Percentiles rank a stretch among this genome's conserved stretches.
phyloP scores from a whole-genome alignment of 768 basidiomycete species.

The Agrocybe pediades region DNA sequence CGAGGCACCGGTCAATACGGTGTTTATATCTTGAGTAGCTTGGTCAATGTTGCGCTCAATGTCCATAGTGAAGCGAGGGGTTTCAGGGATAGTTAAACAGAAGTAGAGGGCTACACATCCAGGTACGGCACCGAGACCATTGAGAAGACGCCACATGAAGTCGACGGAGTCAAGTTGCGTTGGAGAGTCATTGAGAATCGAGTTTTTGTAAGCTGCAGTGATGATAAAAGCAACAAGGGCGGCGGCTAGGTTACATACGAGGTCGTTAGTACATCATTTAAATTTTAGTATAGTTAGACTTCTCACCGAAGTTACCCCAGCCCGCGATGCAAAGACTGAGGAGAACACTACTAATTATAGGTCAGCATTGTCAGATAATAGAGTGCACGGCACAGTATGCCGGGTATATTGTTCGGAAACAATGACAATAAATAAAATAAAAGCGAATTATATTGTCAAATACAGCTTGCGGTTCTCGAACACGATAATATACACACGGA shows the following conservation, averaged over 20 bases:
- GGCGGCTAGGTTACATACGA: conserved; percentile 43
- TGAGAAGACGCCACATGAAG: conserved; percentile 82
- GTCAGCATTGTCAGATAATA: too few species aligned
- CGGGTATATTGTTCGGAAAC: too few species aligned
- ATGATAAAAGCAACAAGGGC: conserved; percentile 67
- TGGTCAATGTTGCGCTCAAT: conserved; percentile 82
- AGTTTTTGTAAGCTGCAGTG: conserved; percentile 66
- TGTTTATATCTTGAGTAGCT: conserved; percentile 72
- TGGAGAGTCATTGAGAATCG: conserved; percentile 44
- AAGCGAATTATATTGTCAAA: too few species aligned
- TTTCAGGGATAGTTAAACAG: conserved; percentile 92
- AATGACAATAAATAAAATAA: too few species aligned
- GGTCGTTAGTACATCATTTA: background rate
- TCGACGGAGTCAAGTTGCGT: conserved; percentile 58
- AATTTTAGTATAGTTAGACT: background rate
- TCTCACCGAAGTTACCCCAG: conserved; percentile 80
- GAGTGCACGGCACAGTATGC: too few species aligned
- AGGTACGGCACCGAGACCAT: conserved; percentile 86
- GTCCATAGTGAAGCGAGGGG: conserved; percentile 91
- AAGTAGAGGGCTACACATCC: conserved; percentile 84
- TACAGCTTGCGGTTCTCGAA: too few species aligned
- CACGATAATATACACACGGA: too few species aligned
- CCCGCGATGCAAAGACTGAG: conserved; percentile 84
- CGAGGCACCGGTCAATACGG: conserved; percentile 58
- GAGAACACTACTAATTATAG: too few species aligned